These are phyloP conservation scores for Agaricales sp. DNA, from an alignment of 1,284 basidiomycete genomes.

Conservation along the genomic window DNA sequence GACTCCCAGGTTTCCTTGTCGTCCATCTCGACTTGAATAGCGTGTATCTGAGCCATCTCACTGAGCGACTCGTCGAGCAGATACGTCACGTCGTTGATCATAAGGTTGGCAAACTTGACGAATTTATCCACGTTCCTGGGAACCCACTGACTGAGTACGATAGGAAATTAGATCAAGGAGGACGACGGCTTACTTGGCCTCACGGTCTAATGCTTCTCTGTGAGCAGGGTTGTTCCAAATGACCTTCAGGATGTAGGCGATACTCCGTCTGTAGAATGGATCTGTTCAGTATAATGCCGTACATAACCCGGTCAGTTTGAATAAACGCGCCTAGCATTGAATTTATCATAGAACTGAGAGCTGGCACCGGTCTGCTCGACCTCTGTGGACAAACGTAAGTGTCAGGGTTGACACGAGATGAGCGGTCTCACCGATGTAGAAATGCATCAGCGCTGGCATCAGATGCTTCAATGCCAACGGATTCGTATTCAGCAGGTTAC, in stretches of 20 bases:
- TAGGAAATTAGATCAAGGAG: not conserved
- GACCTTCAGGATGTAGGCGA: constrained; percentile 76
- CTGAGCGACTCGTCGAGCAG: constrained; percentile 94
- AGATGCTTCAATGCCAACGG: constrained; percentile 80
- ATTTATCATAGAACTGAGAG: constrained; percentile 98
- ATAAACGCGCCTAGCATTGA: constrained; percentile 49
- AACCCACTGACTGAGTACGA: not conserved
- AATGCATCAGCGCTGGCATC: constrained; percentile 88
- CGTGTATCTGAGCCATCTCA: constrained; percentile 82
- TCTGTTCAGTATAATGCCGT: not conserved
- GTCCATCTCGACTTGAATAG: constrained; percentile 80
- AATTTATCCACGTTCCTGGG: constrained; percentile 81
- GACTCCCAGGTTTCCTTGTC: constrained; percentile 62
- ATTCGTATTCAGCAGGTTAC: constrained; percentile 77
- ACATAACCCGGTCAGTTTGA: constrained; percentile 4
- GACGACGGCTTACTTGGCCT: constrained; percentile 46
- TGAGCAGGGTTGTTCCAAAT: constrained; percentile 88
- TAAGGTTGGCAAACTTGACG: constrained; percentile 91
- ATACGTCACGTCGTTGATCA: constrained; percentile 99
- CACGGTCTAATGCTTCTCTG: constrained; percentile 70
- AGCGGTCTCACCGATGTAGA: constrained; percentile 86
- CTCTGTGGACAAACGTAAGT: constrained; percentile 43
- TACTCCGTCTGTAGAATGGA: constrained; percentile 64
- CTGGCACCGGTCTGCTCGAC: constrained; percentile 96
- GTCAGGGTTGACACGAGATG: too few species aligned